Percentiles rank a stretch among this genome's conserved stretches.
These are phyloP conservation scores for Cucurbitaria berberidis DNA, from an alignment of 2,329 filamentous ascomycete genomes.

Conservation along the genomic window DNA sequence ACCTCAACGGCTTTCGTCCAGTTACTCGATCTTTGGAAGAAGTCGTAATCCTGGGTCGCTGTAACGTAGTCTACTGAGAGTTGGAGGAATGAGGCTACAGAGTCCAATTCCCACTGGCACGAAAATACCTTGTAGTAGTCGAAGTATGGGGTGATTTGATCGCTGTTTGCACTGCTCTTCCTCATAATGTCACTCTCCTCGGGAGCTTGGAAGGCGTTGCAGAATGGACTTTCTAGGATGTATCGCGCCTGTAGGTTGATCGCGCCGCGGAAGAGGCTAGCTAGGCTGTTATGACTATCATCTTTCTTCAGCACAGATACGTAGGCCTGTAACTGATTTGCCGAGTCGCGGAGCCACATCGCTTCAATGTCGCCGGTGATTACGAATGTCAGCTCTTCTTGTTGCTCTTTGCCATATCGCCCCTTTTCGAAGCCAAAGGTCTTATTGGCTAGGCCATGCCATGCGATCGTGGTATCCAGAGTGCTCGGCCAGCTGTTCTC, in stretches of 20 bases:
- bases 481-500: slow-evolving; percentile 77
- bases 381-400: slow-evolving; percentile 63
- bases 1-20: slow-evolving; percentile 55
- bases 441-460: slow-evolving; percentile 65
- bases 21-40: slow-evolving; percentile 52
- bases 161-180: slow-evolving; percentile 47
- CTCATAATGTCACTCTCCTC: slow-evolving; percentile 51
- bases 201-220: slow-evolving; percentile 61
- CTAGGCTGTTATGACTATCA: slow-evolving; percentile 57
- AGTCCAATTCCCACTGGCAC: slow-evolving; percentile 61
- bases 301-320: slow-evolving; percentile 62
- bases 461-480: slow-evolving; percentile 74
- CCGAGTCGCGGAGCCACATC: slow-evolving; percentile 62
- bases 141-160: slow-evolving; percentile 53
- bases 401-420: background rate
- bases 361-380: slow-evolving; percentile 65
- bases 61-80: slow-evolving; percentile 55
- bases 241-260: slow-evolving; percentile 76
- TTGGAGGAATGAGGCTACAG: slow-evolving; percentile 57
- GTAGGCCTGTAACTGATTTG: slow-evolving; percentile 75
- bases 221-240: slow-evolving; percentile 63
- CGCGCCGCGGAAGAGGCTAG: slow-evolving; percentile 70
- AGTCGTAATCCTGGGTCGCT: slow-evolving; percentile 53
- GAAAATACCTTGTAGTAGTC: slow-evolving; percentile 56
- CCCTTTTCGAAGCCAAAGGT: slow-evolving; percentile 25